Percentiles rank a stretch among this genome's conserved stretches.
Evolutionary conservation across 768 basidiomycete genomes (phyloP).

Genomic region (Stropharia rugosoannulata): DNA sequence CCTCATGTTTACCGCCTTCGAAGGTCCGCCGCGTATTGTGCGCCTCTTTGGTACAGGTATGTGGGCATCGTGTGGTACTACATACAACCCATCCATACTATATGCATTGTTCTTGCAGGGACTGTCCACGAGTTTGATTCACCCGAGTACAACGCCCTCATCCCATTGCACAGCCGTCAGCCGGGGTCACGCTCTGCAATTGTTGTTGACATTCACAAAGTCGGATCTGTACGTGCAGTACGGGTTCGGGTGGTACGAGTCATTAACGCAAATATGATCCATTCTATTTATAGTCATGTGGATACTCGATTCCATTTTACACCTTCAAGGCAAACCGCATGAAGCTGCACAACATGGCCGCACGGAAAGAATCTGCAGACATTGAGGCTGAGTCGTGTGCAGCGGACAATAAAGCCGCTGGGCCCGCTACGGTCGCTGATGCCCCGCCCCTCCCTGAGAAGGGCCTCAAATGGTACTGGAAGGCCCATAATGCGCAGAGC

Average conservation of each 20-base stretch:
- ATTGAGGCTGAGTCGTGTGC: constrained; percentile 18
- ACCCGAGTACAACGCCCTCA: constrained; percentile 47
- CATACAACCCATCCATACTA: neutral
- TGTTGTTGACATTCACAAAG: constrained; percentile 55
- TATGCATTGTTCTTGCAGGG: constrained; percentile 34
- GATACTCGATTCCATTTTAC: constrained; percentile 56
- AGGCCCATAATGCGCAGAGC: constrained; percentile 12
- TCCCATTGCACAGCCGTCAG: constrained; percentile 43
- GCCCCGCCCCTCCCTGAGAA: constrained; percentile 24
- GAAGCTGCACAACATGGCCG: constrained; percentile 38
- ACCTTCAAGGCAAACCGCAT: constrained; percentile 48
- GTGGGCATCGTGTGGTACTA: neutral
- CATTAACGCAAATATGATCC: neutral
- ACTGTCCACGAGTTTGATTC: constrained; percentile 58
- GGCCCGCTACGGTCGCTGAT: no score
- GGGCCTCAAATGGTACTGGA: constrained; percentile 54
- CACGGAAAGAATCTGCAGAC: constrained; percentile 37
- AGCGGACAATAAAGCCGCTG: no score
- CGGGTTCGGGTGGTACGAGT: neutral
- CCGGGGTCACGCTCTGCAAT: constrained; percentile 58
- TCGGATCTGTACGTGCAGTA: constrained; percentile 32
- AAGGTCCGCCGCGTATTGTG: constrained; percentile 57
- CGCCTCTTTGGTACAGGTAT: constrained; percentile 59
- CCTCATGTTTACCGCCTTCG: constrained; percentile 60
- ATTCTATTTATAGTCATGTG: constrained; percentile 46